Evolutionary conservation across 768 basidiomycete species (phyloP).

Genomic region (Trametes cubensis): DNA sequence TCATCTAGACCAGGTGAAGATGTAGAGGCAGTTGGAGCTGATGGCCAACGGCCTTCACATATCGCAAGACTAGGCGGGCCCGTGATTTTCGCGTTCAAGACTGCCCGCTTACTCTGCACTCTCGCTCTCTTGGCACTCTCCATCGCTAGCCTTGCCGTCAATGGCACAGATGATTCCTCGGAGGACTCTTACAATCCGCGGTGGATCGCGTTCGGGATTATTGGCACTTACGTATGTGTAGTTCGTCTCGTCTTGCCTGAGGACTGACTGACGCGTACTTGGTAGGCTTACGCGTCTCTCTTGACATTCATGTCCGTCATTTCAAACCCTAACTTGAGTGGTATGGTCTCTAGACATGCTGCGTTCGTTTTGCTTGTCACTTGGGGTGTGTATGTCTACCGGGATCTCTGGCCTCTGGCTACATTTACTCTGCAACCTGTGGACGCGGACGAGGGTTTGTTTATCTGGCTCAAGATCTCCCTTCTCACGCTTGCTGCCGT

Average conservation of each 20-base stretch:
- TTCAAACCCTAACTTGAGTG: constrained; percentile 16
- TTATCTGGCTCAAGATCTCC: constrained; percentile 58
- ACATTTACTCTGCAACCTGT: constrained; percentile 53
- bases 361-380: constrained; percentile 49
- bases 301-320: constrained; percentile 28
- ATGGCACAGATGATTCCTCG: constrained; percentile 11
- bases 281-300: constrained; percentile 30
- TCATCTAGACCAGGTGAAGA: background rate
- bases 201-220: constrained; percentile 20
- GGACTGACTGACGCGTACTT: constrained; percentile 25
- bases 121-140: constrained; percentile 54
- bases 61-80: constrained; percentile 45
- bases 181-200: background rate
- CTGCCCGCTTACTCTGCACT: constrained; percentile 48
- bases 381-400: constrained; percentile 54
- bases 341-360: constrained; percentile 46
- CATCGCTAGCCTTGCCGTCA: constrained; percentile 43
- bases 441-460: constrained; percentile 50
- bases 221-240: constrained; percentile 24
- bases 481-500: constrained; percentile 49
- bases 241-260: constrained; percentile 7
- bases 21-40: background rate
- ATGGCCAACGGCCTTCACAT: constrained; percentile 2
- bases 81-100: constrained; percentile 49
- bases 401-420: constrained; percentile 61